Percentiles rank a stretch among this genome's conserved stretches.
These are phyloP conservation scores for Ophiognomonia clavigignenti-juglandacearum DNA, from an alignment of 2,329 filamentous ascomycete genomes.

Conservation along the genomic window DNA sequence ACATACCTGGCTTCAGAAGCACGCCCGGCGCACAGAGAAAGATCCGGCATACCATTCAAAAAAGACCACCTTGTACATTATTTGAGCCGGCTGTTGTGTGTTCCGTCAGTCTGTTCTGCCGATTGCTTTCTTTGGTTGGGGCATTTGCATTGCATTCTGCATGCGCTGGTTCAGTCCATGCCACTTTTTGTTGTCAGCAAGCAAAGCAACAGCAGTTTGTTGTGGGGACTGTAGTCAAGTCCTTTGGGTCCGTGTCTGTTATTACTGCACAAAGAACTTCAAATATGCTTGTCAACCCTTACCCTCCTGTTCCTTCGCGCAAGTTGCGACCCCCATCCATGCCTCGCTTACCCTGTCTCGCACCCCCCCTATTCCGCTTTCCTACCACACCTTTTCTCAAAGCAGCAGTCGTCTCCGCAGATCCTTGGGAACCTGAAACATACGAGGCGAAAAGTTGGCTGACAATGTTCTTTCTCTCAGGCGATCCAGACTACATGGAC, in stretches of 20 bases:
- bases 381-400: conserved; percentile 15
- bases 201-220: no score
- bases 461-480: conserved; percentile 33
- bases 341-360: conserved; percentile 20
- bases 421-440: conserved; percentile 16
- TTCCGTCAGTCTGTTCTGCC: conserved; percentile 38
- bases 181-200: conserved; percentile 15
- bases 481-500: conserved; percentile 58
- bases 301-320: conserved; percentile 15
- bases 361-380: conserved; percentile 31
- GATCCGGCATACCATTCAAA: conserved; percentile 35
- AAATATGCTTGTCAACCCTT: conserved; percentile 15
- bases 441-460: conserved; percentile 20
- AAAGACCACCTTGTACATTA: conserved; percentile 47
- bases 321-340: conserved; percentile 17
- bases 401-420: conserved; percentile 15
- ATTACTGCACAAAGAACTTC: conserved; percentile 27
- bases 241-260: conserved; percentile 21
- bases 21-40: conserved; percentile 33
- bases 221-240: conserved; percentile 19
- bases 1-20: conserved; percentile 21
- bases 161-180: conserved; percentile 22
- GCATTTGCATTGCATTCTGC: conserved; percentile 26
- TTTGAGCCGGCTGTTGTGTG: conserved; percentile 31
- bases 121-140: conserved; percentile 39